Evolutionary conservation across 768 basidiomycete species (phyloP), one percentile per base, ranked within the genome.

Genomic region (Mycena crocata): DNA sequence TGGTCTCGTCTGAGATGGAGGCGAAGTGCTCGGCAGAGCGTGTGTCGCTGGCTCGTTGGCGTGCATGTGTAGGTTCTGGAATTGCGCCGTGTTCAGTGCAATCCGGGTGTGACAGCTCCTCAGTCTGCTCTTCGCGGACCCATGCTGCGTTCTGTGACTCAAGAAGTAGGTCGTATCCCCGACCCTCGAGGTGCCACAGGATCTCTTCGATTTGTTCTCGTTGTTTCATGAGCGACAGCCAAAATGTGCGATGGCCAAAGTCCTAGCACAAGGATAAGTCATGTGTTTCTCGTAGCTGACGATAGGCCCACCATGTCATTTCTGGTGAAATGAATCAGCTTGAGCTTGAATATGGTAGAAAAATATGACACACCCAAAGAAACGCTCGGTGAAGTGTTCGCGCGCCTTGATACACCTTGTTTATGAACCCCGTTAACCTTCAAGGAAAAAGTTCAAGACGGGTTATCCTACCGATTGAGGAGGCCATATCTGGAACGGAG

Each of bases 371-470:
- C 56, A 82, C 81, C 79, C 79, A 48, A 81, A 82, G 67, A 82
- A 82, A 21, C 77, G 75, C 57, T 78, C 77, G 5, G 79, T 76
- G 55, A 82, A 81, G 57, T 73, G 78, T 10, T 74, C 72, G 15
- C 81, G 74, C 7, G 79, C 79, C 32, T 77, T 71, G 48, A 82
- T 80, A 48, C 81, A 82, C 49, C 81, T n/a, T n/a, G n/a, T n/a
- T n/a, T n/a, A n/a, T 82, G 44, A 23, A 54, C 71, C 34, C 39
- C 4, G 46, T 1, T 12, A 35, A 30, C 30, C 8, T 30, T 14
- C 2, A 34, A 28, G 19, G 6, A 32, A n/a, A 10, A 12, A 24
- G 10, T n/a, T n/a, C n/a, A 40, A 19, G 50, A 3, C n/a, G 3
- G 42, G 39, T 13, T 17, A 40, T 34, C 66, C 37, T 44, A 78